phyloP scores from a whole-genome alignment of 164 flowering plant genomes.

The Paratinospora sagittata region DNA sequence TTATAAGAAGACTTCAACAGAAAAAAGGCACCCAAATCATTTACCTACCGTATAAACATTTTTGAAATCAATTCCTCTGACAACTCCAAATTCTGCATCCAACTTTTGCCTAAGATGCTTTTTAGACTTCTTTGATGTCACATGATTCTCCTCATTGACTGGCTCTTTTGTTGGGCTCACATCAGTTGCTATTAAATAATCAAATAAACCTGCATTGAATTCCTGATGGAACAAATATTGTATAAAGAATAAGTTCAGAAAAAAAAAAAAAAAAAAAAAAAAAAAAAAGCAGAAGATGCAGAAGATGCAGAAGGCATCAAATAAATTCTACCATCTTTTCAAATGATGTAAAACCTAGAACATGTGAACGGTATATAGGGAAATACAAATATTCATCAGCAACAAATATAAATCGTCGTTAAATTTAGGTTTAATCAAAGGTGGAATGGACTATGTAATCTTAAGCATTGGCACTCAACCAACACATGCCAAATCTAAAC shows the following conservation, averaged over 20 bases:
- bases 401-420: neutral
- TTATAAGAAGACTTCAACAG: too few species aligned
- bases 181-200: slow-evolving; percentile 91
- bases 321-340: neutral
- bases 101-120: slow-evolving; percentile 45
- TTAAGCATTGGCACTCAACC: neutral
- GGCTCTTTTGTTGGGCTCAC: slow-evolving; percentile 47
- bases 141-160: slow-evolving; percentile 27
- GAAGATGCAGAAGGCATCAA: too few species aligned
- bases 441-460: neutral
- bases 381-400: too few species aligned
- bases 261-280: too few species aligned
- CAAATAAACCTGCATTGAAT: slow-evolving; percentile 95
- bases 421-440: neutral
- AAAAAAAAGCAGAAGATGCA: too few species aligned
- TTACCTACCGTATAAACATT: slow-evolving; percentile 78
- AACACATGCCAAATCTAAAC: neutral
- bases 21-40: slow-evolving; percentile 1
- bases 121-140: slow-evolving; percentile 44
- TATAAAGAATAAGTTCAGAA: neutral
- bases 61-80: slow-evolving; percentile 95
- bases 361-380: neutral
- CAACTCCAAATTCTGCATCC: slow-evolving; percentile 93
- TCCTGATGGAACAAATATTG: slow-evolving; percentile 38
- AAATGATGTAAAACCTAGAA: neutral